These are phyloP conservation scores for Phalaenopsis aphrodite DNA, from an alignment of 106 monocot species.

Conservation along the genomic window DNA sequence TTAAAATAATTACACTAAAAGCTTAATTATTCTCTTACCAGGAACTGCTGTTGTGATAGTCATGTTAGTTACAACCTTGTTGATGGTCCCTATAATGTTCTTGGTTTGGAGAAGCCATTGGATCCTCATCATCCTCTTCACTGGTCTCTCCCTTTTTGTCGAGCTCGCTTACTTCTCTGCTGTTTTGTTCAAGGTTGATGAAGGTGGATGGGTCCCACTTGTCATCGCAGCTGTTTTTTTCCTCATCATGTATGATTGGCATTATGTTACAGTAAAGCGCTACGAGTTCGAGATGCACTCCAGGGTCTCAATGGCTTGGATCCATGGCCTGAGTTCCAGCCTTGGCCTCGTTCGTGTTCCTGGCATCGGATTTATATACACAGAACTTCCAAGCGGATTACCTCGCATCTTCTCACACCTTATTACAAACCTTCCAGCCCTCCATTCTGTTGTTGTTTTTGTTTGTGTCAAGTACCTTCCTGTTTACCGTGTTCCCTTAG, in stretches of 20 bases:
- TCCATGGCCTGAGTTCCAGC: slow-evolving; percentile 78
- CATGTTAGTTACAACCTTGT: slow-evolving; percentile 84
- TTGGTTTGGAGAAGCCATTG: slow-evolving; percentile 87
- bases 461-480: slow-evolving; percentile 84
- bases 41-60: slow-evolving; percentile 82
- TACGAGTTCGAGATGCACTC: slow-evolving; percentile 83
- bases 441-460: slow-evolving; percentile 70
- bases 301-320: slow-evolving; percentile 80
- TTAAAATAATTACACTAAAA: neutral
- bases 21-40: slow-evolving; percentile 11
- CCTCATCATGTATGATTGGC: slow-evolving; percentile 73
- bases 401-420: slow-evolving; percentile 85
- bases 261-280: slow-evolving; percentile 60
- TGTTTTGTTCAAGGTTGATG: slow-evolving; percentile 60
- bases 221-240: slow-evolving; percentile 60
- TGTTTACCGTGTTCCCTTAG: slow-evolving; percentile 58
- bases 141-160: slow-evolving; percentile 51
- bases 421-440: slow-evolving; percentile 79
- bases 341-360: slow-evolving; percentile 78
- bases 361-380: slow-evolving; percentile 77
- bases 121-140: slow-evolving; percentile 55
- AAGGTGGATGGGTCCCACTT: slow-evolving; percentile 84
- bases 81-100: slow-evolving; percentile 83
- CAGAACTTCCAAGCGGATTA: slow-evolving; percentile 68
- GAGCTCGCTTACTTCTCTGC: slow-evolving; percentile 76